These are phyloP conservation scores for Geotrichum phurueaensis DNA, from an alignment of 1,139 yeast species.

Conservation along the genomic window DNA sequence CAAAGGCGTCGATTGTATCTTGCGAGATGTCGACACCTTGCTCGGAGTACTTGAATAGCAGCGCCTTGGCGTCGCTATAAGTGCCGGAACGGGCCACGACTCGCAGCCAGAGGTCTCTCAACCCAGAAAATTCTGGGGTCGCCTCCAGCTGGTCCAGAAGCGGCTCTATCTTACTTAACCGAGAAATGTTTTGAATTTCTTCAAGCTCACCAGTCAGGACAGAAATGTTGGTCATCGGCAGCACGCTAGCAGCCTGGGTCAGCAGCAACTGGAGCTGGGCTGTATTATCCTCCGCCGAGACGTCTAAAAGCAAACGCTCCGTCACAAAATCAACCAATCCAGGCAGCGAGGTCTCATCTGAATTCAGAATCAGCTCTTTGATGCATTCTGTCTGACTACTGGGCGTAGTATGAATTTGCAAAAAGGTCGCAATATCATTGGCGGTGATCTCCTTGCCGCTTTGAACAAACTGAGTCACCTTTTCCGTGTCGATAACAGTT, in stretches of 20 bases:
- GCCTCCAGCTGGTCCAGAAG: conserved; percentile 14
- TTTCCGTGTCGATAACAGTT: background rate
- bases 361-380: conserved; percentile 8
- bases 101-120: conserved; percentile 29
- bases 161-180: conserved; percentile 20
- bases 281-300: background rate
- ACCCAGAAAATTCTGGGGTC: conserved; percentile 10
- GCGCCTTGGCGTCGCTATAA: conserved; percentile 26
- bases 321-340: conserved; percentile 10
- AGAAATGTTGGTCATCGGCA: conserved; percentile 18
- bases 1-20: conserved; percentile 26
- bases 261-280: conserved; percentile 18
- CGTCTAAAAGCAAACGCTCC: conserved; percentile 1
- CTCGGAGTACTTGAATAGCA: conserved; percentile 19
- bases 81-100: conserved; percentile 30
- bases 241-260: conserved; percentile 20
- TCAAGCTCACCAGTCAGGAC: conserved; percentile 20
- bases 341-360: conserved; percentile 14
- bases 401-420: conserved; percentile 9
- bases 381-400: conserved; percentile 1
- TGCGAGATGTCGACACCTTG: conserved; percentile 23
- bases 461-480: conserved; percentile 7
- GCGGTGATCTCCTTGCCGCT: conserved; percentile 7
- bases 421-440: conserved; percentile 11
- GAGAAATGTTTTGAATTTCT: conserved; percentile 20